Percentiles rank a stretch among this genome's conserved stretches.
Evolutionary conservation across 164 flowering plant genomes (phyloP).

Genomic region (Piper longum): DNA sequence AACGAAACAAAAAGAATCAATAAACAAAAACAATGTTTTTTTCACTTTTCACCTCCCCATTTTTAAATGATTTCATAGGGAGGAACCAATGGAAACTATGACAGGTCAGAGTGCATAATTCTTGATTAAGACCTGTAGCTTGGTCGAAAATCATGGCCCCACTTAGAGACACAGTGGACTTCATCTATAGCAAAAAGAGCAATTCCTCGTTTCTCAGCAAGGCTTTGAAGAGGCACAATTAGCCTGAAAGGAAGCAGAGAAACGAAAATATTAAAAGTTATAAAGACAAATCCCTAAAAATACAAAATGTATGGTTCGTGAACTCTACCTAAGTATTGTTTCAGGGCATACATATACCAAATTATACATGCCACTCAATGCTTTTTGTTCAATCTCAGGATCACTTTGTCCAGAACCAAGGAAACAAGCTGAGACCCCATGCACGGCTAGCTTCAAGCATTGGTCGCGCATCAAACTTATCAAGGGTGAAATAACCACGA

Average conservation of each 20-base stretch:
- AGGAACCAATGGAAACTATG: neutral
- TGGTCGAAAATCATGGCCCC: slow-evolving; percentile 98
- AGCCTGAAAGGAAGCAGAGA: slow-evolving; percentile 32
- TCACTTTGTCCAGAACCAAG: slow-evolving; percentile 95
- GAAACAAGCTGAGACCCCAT: slow-evolving; percentile 87
- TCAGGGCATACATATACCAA: slow-evolving; percentile 90
- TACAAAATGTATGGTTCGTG: neutral
- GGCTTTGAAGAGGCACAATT: slow-evolving; percentile 58
- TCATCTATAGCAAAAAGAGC: slow-evolving; percentile 93
- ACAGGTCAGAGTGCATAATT: neutral
- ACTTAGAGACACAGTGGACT: slow-evolving; percentile 89
- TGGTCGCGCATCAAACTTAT: slow-evolving; percentile 98
- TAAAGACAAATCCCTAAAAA: neutral
- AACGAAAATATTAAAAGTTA: neutral
- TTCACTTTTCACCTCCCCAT: too few relatives aligned
- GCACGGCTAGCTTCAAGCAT: slow-evolving; percentile 70
- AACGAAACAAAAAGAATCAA: too few relatives aligned
- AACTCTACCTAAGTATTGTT: slow-evolving; percentile 52
- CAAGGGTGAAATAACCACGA: slow-evolving; percentile 81
- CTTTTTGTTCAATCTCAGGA: slow-evolving; percentile 55
- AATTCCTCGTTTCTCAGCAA: slow-evolving; percentile 72
- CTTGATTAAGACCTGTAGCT: slow-evolving; percentile 49
- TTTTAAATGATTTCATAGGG: too few relatives aligned
- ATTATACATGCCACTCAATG: slow-evolving; percentile 64
- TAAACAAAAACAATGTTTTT: too few relatives aligned